phyloP scores from a whole-genome alignment of 179 eudicot genomes.

The Vitellaria paradoxa region DNA sequence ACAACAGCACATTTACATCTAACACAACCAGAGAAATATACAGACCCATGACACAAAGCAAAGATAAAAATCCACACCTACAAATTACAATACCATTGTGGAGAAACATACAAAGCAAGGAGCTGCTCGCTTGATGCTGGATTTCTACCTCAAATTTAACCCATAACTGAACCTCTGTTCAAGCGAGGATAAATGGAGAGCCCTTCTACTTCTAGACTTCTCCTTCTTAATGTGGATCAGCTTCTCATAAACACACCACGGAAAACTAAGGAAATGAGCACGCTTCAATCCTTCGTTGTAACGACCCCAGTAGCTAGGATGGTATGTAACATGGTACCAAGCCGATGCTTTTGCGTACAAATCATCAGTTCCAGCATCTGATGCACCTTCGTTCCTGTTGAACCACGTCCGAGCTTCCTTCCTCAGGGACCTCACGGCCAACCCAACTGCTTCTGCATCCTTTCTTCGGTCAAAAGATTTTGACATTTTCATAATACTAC shows the following conservation, averaged over 20 bases:
- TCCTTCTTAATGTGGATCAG: slow-evolving; percentile 66
- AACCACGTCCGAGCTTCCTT: slow-evolving; percentile 84
- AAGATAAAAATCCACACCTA: neutral
- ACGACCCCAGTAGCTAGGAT: slow-evolving; percentile 55
- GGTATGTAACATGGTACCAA: slow-evolving; percentile 88
- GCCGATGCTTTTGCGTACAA: slow-evolving; percentile 80
- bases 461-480: slow-evolving; percentile 65
- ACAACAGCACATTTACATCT: slow-evolving; percentile 3
- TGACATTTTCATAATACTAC: slow-evolving; percentile 77
- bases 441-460: slow-evolving; percentile 65
- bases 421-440: slow-evolving; percentile 71
- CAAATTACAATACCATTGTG: neutral
- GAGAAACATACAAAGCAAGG: neutral
- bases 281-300: slow-evolving; percentile 64
- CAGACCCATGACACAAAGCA: neutral
- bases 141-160: slow-evolving; percentile 17
- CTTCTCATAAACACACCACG: slow-evolving; percentile 89
- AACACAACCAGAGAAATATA: neutral
- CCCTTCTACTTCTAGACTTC: slow-evolving; percentile 16
- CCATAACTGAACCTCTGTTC: slow-evolving; percentile 19
- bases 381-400: slow-evolving; percentile 25
- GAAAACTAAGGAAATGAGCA: slow-evolving; percentile 79
- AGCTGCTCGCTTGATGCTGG: neutral
- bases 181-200: slow-evolving; percentile 20
- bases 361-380: slow-evolving; percentile 26